Base-by-base conservation (phyloP, 2,329 filamentous ascomycete genomes). In the Aspergillus novofumigatus region DNA sequence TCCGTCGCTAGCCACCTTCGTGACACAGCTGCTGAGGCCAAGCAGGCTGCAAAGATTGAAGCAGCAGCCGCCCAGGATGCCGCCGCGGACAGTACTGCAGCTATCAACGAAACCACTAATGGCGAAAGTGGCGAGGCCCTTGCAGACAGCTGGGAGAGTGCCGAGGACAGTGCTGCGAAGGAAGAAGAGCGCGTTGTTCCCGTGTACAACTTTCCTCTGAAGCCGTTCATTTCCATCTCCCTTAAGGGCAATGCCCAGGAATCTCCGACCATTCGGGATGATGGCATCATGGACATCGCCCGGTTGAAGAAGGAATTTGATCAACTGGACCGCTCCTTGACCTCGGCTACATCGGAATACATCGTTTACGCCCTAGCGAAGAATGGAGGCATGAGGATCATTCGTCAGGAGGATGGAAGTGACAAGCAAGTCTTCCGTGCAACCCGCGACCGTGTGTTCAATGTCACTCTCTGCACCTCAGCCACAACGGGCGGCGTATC, bases 301-400 rank as follows among this genome's bases (percentile, higher is more conserved):
- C 86, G 92, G 57, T 82, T 97, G 62, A 96, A 96, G 82, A 97
- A 97, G 78, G 92, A 96, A 4, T 97, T 97, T 67, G 94, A 99
- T 69, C 94, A 97, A 77, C 88, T 97, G 60, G 94, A 99, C 71
- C 90, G 95, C 63, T 95, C 92, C 61, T 83, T 99, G 32, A 93
- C 93, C 51, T 89, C 92, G 4, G 92, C 93, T 20, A 93, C 91
- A 26, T 87, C 91, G 69, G 89, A 88, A 59, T 96, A 94, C 77
- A 97, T 99, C 75, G 88, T 91, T 5, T 99, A 97, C 68, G 92
- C 91, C 47, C 90, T 96, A 80, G 90, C 90, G 47, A 97, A 96
- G 79, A 91, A 92, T 63, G 92, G 92, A 52, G 94, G 94, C 50
- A 85, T 99, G 67, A 87, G 93, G 56, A 89, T 99, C 56, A 97